Conservation (phyloP, 1,139 yeast species). For the Pneumocystis canis region DNA sequence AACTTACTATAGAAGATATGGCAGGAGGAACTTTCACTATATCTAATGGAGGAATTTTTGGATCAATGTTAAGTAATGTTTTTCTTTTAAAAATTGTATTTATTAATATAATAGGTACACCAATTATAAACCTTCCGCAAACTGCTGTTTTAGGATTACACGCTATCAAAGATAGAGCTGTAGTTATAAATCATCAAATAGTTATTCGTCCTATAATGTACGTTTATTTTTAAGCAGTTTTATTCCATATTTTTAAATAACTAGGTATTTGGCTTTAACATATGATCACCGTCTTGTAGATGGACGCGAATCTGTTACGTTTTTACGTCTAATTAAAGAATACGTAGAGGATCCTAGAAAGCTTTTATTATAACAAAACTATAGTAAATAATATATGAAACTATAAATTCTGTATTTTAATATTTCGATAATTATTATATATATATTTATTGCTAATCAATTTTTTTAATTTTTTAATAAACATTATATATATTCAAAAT, state of each 20-base stretch:
- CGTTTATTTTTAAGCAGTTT: neutral
- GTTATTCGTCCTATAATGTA: slow-evolving; percentile 98
- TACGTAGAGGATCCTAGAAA: slow-evolving; percentile 97
- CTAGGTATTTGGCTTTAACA: slow-evolving; percentile 66
- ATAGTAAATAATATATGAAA: neutral
- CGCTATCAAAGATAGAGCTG: slow-evolving; percentile 96
- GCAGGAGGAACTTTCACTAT: slow-evolving; percentile 98
- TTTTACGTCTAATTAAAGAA: slow-evolving; percentile 91
- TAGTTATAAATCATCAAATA: slow-evolving; percentile 87
- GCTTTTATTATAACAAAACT: slow-evolving; percentile 50
- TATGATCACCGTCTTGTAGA: slow-evolving; percentile 97
- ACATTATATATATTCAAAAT: neutral
- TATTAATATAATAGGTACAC: slow-evolving; percentile 47
- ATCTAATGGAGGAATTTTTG: slow-evolving; percentile 98
- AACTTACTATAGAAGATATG: slow-evolving; percentile 95
- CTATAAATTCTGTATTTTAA: neutral
- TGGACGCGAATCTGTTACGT: slow-evolving; percentile 97
- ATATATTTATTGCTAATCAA: neutral
- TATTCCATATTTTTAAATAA: neutral
- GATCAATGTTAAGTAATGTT: slow-evolving; percentile 50
- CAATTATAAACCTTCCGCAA: slow-evolving; percentile 96
- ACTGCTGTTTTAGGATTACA: slow-evolving; percentile 96
- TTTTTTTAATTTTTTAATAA: neutral
- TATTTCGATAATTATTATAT: neutral
- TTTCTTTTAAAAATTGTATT: neutral